These are phyloP conservation scores for Wickerhamia fluorescens DNA, from an alignment of 805 yeast genomes.

Conservation along the genomic window DNA sequence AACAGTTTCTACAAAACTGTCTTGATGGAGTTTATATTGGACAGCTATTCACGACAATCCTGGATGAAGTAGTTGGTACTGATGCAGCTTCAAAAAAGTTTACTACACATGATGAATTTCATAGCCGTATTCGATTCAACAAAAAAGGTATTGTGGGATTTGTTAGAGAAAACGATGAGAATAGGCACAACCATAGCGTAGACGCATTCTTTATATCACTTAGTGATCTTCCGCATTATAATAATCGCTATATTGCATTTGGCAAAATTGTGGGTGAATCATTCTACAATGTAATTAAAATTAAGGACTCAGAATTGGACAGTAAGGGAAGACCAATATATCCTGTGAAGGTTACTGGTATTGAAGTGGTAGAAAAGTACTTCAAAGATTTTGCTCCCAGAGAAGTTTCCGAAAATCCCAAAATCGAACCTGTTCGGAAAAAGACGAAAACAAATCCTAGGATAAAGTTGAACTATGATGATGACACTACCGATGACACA, in stretches of 20 bases:
- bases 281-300: conserved; percentile 44
- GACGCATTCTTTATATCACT: conserved; percentile 38
- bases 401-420: conserved; percentile 6
- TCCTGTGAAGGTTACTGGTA: conserved; percentile 39
- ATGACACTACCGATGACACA: conserved; percentile 27
- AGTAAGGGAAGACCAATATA: conserved; percentile 40
- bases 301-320: conserved; percentile 41
- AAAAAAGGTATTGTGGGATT: conserved; percentile 52
- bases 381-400: conserved; percentile 35
- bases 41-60: conserved; percentile 34
- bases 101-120: conserved; percentile 34
- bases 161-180: conserved; percentile 26
- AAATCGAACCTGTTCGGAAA: conserved; percentile 10
- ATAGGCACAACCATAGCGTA: conserved; percentile 11
- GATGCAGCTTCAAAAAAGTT: conserved; percentile 18
- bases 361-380: conserved; percentile 40
- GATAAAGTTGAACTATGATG: conserved; percentile 28
- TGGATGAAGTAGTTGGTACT: conserved; percentile 26
- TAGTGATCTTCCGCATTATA: conserved; percentile 37
- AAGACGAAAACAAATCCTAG: conserved; percentile 15
- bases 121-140: conserved; percentile 43
- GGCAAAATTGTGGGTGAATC: conserved; percentile 56
- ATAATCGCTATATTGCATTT: conserved; percentile 37
- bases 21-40: conserved; percentile 35
- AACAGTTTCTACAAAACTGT: conserved; percentile 45